Evolutionary conservation across 169 alveolate species (phyloP).

Genomic region (Plasmodium gallinaceum): DNA sequence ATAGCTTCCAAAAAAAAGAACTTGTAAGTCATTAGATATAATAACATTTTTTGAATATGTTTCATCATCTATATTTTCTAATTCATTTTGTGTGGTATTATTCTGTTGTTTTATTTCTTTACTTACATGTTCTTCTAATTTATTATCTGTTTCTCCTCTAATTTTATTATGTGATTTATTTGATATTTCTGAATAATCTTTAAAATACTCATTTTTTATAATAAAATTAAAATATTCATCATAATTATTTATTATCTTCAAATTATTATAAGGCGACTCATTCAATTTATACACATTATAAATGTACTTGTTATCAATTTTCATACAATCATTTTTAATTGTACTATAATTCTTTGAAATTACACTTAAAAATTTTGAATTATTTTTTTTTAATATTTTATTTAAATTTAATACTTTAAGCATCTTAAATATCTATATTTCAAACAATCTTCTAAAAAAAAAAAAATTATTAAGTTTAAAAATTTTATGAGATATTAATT

Average conservation of each 20-base stretch:
- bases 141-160: background rate
- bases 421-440: slow-evolving; percentile 12
- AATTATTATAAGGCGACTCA: slow-evolving; percentile 45
- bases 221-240: slow-evolving; percentile 57
- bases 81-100: slow-evolving; percentile 1
- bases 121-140: background rate
- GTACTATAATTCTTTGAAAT: slow-evolving; percentile 10
- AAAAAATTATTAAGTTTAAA: background rate
- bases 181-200: slow-evolving; percentile 45
- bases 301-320: slow-evolving; percentile 43
- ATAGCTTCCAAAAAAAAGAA: slow-evolving; percentile 67
- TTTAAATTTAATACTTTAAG: background rate
- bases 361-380: background rate
- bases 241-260: slow-evolving; percentile 67
- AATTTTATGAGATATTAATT: background rate
- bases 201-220: slow-evolving; percentile 68
- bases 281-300: slow-evolving; percentile 60
- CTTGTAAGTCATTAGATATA: slow-evolving; percentile 58
- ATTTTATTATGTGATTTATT: background rate
- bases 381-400: background rate
- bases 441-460: background rate
- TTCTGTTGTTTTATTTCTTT: slow-evolving; percentile 14
- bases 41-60: slow-evolving; percentile 41
- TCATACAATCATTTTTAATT: slow-evolving; percentile 6
- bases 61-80: slow-evolving; percentile 25